Conservation (phyloP, 306 rosid species). For the Pyrus pyrifolia region DNA sequence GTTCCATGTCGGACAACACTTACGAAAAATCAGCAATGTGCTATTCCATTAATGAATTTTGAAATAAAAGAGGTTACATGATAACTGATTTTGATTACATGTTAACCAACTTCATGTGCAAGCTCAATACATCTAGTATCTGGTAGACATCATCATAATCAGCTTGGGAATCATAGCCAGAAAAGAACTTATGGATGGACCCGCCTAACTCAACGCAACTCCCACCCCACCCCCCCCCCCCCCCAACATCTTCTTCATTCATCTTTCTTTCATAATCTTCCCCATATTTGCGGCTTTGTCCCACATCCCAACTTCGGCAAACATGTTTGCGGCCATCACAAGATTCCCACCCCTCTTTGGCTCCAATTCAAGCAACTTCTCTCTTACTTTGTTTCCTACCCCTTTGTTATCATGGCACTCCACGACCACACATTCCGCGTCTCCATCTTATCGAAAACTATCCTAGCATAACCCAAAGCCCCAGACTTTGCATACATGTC, state of each 20-base stretch:
- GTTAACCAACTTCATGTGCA: constrained; percentile 57
- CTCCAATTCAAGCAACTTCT: constrained; percentile 63
- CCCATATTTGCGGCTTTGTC: constrained; percentile 65
- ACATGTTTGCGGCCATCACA: constrained; percentile 76
- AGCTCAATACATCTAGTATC: constrained; percentile 54
- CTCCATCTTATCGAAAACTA: constrained; percentile 49
- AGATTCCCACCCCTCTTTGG: constrained; percentile 76
- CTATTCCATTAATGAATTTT: constrained; percentile 7
- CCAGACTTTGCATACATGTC: constrained; percentile 90
- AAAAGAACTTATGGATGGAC: constrained; percentile 48
- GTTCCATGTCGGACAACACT: not conserved
- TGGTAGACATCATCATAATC: constrained; percentile 29
- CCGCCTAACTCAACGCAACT: constrained; percentile 72
- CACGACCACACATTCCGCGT: constrained; percentile 85
- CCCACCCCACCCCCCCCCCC: constrained; percentile 47
- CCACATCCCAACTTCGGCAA: constrained; percentile 85
- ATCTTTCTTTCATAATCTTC: constrained; percentile 53
- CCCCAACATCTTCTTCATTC: constrained; percentile 47
- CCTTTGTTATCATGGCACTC: constrained; percentile 72
- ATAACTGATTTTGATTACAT: constrained; percentile 10
- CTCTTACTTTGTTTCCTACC: constrained; percentile 50
- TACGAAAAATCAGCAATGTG: not conserved
- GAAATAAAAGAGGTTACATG: constrained; percentile 1
- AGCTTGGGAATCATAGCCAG: constrained; percentile 47
- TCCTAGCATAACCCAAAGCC: constrained; percentile 42